Percentiles rank a stretch among this genome's conserved stretches.
phyloP scores from a whole-genome alignment of 805 yeast species.

The Candida gorgasii region DNA sequence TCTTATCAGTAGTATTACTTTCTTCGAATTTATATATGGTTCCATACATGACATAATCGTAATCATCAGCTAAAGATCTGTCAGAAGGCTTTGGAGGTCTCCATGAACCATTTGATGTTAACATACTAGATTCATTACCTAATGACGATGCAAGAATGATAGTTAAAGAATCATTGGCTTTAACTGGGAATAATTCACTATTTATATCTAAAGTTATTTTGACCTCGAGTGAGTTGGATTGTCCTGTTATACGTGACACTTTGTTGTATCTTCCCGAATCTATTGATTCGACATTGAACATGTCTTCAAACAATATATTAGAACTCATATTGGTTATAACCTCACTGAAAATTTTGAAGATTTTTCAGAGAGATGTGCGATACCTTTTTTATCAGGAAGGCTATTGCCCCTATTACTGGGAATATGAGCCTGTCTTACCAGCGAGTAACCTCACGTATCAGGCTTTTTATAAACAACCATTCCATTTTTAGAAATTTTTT shows the following conservation, averaged over 20 bases:
- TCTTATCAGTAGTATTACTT: conserved; percentile 59
- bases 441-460: neutral
- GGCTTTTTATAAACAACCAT: conserved; percentile 1
- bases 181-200: conserved; percentile 87
- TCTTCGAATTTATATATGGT: conserved; percentile 97
- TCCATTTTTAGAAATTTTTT: conserved; percentile 8
- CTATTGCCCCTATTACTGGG: neutral
- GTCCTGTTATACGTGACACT: conserved; percentile 85
- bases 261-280: conserved; percentile 91
- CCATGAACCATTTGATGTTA: conserved; percentile 65
- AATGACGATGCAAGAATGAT: conserved; percentile 82
- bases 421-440: neutral
- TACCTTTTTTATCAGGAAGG: conserved; percentile 4
- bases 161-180: conserved; percentile 73
- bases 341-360: conserved; percentile 3
- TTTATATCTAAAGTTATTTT: conserved; percentile 87
- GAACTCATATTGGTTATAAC: conserved; percentile 19
- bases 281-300: conserved; percentile 79
- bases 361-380: conserved; percentile 9
- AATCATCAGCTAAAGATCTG: conserved; percentile 89
- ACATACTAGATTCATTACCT: conserved; percentile 46
- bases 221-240: conserved; percentile 77
- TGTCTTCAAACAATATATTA: conserved; percentile 86
- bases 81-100: conserved; percentile 84
- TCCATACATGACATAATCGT: conserved; percentile 98